phyloP scores from a whole-genome alignment of 106 monocot genomes.

The Dioscorea dumetorum region DNA sequence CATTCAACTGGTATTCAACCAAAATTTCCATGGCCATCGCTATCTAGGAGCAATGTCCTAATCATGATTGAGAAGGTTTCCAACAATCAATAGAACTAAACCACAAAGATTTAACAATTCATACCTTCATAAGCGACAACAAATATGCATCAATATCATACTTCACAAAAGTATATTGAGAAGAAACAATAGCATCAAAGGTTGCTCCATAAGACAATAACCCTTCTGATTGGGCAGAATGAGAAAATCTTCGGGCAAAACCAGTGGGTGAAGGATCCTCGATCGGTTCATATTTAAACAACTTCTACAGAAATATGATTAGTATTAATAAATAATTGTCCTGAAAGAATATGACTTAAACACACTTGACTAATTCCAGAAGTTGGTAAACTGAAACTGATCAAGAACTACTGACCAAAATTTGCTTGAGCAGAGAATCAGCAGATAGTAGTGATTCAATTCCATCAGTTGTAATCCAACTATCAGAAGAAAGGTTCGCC shows the following conservation, averaged over 20 bases:
- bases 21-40: too few relatives aligned
- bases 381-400: too few relatives aligned
- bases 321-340: too few relatives aligned
- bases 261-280: conserved; percentile 63
- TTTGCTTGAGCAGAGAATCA: conserved; percentile 52
- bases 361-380: too few relatives aligned
- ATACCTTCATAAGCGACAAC: conserved; percentile 84
- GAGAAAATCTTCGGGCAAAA: conserved; percentile 23
- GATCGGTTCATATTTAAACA: conserved; percentile 55
- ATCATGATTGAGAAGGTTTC: too few relatives aligned
- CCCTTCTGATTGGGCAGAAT: conserved; percentile 36
- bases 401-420: conserved; percentile 43
- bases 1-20: too few relatives aligned
- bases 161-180: conserved; percentile 58
- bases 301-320: conserved; percentile 40
- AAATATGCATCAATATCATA: conserved; percentile 60
- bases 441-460: conserved; percentile 38
- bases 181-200: conserved; percentile 48
- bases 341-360: too few relatives aligned
- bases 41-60: too few relatives aligned
- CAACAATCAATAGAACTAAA: neutral
- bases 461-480: conserved; percentile 20
- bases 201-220: conserved; percentile 68
- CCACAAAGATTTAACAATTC: neutral
- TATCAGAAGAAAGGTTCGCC: conserved; percentile 26